These are phyloP conservation scores for Fusarium neocosmosporiellum DNA, from an alignment of 2,329 filamentous ascomycete genomes.

Conservation along the genomic window DNA sequence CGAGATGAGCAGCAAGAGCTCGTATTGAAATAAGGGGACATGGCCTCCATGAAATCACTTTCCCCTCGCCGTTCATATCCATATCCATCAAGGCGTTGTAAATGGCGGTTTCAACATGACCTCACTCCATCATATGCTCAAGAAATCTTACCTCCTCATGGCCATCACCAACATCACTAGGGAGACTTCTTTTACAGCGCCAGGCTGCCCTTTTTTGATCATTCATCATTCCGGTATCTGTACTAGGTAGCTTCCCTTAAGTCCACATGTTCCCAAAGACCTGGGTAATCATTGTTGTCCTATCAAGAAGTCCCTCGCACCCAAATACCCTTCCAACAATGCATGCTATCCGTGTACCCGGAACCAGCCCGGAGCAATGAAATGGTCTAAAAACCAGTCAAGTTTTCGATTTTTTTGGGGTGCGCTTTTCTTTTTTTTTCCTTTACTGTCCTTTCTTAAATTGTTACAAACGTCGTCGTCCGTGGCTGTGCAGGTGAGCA, in stretches of 20 bases:
- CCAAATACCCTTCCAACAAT: slow-evolving; percentile 51
- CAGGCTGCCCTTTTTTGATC: slow-evolving; percentile 33
- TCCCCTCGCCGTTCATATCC: slow-evolving; percentile 8
- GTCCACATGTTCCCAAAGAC: slow-evolving; percentile 49
- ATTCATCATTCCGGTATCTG: slow-evolving; percentile 47
- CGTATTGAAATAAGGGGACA: background rate
- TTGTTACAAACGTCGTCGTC: slow-evolving; percentile 41
- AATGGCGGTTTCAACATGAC: background rate
- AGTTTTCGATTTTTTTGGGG: slow-evolving; percentile 21
- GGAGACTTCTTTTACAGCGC: slow-evolving; percentile 26
- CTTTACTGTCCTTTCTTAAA: slow-evolving; percentile 21
- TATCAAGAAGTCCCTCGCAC: slow-evolving; percentile 47
- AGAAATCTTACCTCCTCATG: slow-evolving; percentile 1
- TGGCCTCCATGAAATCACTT: background rate
- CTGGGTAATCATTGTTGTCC: slow-evolving; percentile 47
- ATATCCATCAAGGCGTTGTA: slow-evolving; percentile 9
- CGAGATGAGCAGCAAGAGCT: slow-evolving; percentile 11
- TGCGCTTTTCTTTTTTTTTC: slow-evolving; percentile 8
- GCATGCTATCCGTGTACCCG: slow-evolving; percentile 48
- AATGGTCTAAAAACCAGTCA: slow-evolving; percentile 31
- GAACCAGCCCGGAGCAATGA: slow-evolving; percentile 51
- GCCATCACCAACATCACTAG: slow-evolving; percentile 19
- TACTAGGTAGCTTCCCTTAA: slow-evolving; percentile 45
- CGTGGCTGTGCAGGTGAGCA: slow-evolving; percentile 53
- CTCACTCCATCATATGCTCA: background rate